These are phyloP conservation scores for Didymella exigua DNA, from an alignment of 2,329 filamentous ascomycete species.

Conservation along the genomic window DNA sequence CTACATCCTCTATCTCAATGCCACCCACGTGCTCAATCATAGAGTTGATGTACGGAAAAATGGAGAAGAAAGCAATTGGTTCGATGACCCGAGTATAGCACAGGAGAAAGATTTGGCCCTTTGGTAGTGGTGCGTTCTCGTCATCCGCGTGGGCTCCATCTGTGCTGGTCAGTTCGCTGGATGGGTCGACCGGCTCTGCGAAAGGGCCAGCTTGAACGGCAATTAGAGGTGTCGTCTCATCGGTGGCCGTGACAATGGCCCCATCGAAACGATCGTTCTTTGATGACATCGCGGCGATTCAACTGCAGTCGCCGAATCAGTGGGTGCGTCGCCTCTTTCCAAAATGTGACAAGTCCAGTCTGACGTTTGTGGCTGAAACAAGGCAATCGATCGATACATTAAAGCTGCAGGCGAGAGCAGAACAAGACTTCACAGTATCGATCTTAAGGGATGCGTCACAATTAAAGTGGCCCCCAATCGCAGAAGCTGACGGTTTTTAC, in stretches of 20 bases:
- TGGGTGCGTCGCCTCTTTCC: neutral
- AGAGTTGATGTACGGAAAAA: slow-evolving; percentile 79
- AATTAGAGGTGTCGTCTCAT: slow-evolving; percentile 42
- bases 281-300: neutral
- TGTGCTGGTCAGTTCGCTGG: slow-evolving; percentile 1
- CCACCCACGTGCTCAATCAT: slow-evolving; percentile 73
- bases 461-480: neutral
- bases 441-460: slow-evolving; percentile 4
- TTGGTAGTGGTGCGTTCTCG: slow-evolving; percentile 36
- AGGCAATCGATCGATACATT: neutral
- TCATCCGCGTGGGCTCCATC: slow-evolving; percentile 21
- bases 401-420: neutral
- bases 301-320: neutral
- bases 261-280: neutral
- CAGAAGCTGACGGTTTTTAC: slow-evolving; percentile 1
- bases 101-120: slow-evolving; percentile 68
- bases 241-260: slow-evolving; percentile 2
- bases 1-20: slow-evolving; percentile 69
- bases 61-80: slow-evolving; percentile 81
- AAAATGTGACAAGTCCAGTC: neutral
- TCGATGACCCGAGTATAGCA: slow-evolving; percentile 76
- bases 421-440: neutral
- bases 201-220: slow-evolving; percentile 24
- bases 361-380: neutral
- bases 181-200: slow-evolving; percentile 17